Conservation (phyloP, 331 rosid genomes). For the Phaseolus coccineus region DNA sequence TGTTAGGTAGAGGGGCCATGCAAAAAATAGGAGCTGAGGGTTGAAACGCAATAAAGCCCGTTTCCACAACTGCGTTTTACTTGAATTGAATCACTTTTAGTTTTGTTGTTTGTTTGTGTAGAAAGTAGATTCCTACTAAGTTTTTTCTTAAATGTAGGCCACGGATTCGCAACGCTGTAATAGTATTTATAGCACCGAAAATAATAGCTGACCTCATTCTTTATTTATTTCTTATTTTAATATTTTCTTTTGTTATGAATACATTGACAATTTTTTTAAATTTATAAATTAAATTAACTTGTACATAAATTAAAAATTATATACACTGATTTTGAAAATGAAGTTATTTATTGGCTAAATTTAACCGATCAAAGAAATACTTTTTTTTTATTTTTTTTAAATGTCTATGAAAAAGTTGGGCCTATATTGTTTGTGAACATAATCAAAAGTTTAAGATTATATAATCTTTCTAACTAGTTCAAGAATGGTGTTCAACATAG, state of each 20-base stretch:
- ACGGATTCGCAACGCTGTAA: neutral
- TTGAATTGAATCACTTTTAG: neutral
- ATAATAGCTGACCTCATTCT: neutral
- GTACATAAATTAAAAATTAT: too few relatives aligned
- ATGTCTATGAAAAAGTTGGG: too few relatives aligned
- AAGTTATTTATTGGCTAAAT: too few relatives aligned
- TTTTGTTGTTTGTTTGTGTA: neutral
- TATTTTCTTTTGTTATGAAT: neutral
- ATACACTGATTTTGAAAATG: too few relatives aligned
- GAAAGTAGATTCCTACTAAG: neutral
- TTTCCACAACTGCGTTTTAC: neutral
- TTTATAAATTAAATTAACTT: too few relatives aligned
- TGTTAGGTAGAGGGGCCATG: neutral
- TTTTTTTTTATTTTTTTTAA: too few relatives aligned
- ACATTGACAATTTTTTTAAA: too few relatives aligned
- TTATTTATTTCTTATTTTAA: neutral
- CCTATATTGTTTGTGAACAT: too few relatives aligned
- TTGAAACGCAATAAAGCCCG: neutral
- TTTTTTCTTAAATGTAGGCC: neutral
- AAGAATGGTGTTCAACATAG: too few relatives aligned
- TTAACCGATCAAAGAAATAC: too few relatives aligned
- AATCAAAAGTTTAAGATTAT: too few relatives aligned
- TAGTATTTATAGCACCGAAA: slow-evolving; percentile 10
- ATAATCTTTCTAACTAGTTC: too few relatives aligned
- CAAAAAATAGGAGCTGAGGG: slow-evolving; percentile 1